These are phyloP conservation scores for Dittrichia graveolens DNA, from an alignment of 129 eudicot genomes.

Conservation along the genomic window DNA sequence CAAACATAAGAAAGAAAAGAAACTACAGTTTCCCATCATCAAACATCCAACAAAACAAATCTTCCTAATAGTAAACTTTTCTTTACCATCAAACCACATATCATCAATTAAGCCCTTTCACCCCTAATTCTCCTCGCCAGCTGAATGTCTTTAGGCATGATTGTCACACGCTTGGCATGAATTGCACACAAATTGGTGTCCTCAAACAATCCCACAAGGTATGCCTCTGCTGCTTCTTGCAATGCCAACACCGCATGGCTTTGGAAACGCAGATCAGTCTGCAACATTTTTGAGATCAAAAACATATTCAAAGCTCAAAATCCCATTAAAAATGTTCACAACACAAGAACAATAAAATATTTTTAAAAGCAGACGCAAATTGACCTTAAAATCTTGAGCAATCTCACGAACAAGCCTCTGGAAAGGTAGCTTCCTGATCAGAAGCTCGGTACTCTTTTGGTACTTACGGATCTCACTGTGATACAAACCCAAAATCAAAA, in stretches of 20 bases:
- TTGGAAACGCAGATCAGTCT: conserved; percentile 49
- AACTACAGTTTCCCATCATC: conserved; percentile 12
- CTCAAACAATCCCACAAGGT: conserved; percentile 49
- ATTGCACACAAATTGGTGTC: conserved; percentile 49
- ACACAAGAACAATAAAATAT: not conserved
- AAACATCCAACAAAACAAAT: conserved; percentile 3
- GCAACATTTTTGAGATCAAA: not conserved
- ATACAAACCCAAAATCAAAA: not conserved
- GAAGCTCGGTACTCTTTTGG: conserved; percentile 60
- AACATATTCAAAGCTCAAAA: not conserved
- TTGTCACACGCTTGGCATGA: conserved; percentile 48
- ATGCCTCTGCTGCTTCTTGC: conserved; percentile 55
- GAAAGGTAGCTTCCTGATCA: conserved; percentile 77
- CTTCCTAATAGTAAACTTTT: conserved; percentile 2
- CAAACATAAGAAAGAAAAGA: not conserved
- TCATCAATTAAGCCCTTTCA: conserved; percentile 41
- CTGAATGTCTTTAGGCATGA: conserved; percentile 56
- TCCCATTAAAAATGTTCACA: not conserved
- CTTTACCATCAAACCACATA: not conserved
- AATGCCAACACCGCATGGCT: conserved; percentile 47
- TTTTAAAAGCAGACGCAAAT: not conserved
- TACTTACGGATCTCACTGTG: conserved; percentile 65
- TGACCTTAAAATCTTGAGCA: conserved; percentile 52
- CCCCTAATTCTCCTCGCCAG: conserved; percentile 51
- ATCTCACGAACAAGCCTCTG: conserved; percentile 70